These are phyloP conservation scores for Puccinia hordei DNA, from an alignment of 1,284 basidiomycete species.

Conservation along the genomic window DNA sequence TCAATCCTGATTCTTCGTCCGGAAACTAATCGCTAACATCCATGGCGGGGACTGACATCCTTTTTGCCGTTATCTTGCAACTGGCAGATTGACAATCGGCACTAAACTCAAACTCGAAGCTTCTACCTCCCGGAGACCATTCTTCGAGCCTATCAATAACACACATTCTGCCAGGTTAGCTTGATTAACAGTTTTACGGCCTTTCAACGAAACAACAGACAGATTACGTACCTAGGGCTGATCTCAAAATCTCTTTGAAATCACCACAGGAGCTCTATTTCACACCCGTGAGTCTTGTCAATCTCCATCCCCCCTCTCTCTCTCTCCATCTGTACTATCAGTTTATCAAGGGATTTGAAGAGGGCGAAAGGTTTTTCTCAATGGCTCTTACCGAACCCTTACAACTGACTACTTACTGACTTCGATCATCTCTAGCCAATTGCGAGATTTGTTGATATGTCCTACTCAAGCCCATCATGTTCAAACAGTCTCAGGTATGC, in stretches of 20 bases:
- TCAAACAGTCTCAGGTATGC: slow-evolving; percentile 46
- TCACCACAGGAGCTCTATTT: slow-evolving; percentile 29
- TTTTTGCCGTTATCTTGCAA: background rate
- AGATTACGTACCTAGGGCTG: background rate
- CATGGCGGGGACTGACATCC: background rate
- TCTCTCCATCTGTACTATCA: background rate
- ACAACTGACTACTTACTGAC: background rate
- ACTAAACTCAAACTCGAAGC: slow-evolving; percentile 29
- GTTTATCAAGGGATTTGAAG: background rate
- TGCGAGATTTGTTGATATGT: slow-evolving; percentile 50
- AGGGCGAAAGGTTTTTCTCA: background rate
- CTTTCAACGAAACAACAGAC: background rate
- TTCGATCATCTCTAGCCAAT: slow-evolving; percentile 27
- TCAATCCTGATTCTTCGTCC: background rate
- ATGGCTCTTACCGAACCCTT: background rate
- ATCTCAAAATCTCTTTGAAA: background rate
- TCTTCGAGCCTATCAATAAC: slow-evolving; percentile 33
- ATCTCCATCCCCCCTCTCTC: no score
- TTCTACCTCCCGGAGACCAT: slow-evolving; percentile 33
- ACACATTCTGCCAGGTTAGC: slow-evolving; percentile 38
- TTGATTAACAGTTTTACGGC: background rate
- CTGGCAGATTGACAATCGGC: slow-evolving; percentile 30
- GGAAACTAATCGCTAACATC: no score
- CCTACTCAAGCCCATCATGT: slow-evolving; percentile 48
- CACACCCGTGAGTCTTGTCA: slow-evolving; percentile 26